Evolutionary conservation across 805 yeast species (phyloP), one percentile per base, ranked within the genome.

Genomic region (Wickerhamiella slavikovae): DNA sequence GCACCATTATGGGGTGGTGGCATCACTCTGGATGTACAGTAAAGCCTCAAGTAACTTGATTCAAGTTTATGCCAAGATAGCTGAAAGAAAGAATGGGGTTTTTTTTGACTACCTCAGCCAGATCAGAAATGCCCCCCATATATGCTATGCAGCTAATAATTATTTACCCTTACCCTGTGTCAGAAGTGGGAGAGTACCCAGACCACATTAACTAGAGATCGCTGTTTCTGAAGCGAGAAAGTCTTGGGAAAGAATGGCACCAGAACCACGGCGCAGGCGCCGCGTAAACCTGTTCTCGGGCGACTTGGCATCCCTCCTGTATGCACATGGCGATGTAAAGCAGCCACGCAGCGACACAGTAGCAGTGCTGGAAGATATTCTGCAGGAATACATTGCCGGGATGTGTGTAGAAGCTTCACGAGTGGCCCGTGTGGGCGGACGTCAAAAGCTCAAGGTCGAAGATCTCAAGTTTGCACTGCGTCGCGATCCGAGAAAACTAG

Each of bases 311-410:
- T 60, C 75, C 0, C 47, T 75, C 28, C 48, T 75, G 32, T 75
- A 67, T 38, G 82, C 82, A 0, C 73, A 63, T 46, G 85, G 85
- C 1, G 85, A 75, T 42, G 71, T 65, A 2, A 51, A 64, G n/a
- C 60, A 68, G 26, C 85, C 85, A 1, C 55, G 67, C 25, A 60
- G 65, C 9, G 78, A 72, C 33, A 69, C 78, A 0, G 67, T 71
- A 1, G 68, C 69, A 20, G 64, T 67, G 3, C 44, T 75, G 19
- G 85, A 75, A 39, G 85, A 75, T 37, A 57, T 73, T 4, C 59
- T 75, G 7, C 64, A 71, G 8, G 66, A 65, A 24, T 76, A 73
- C 45, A 48, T 75, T 24, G 60, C 65, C 3, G 74, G 68, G 41
- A 57, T 73, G 8, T 58, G 79, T 53, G 53, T 66, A 38, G 63